Percentiles rank a stretch among this genome's conserved stretches.
Conservation (phyloP, 108 stramenopile genomes). For the Nannochloropsis salina region DNA sequence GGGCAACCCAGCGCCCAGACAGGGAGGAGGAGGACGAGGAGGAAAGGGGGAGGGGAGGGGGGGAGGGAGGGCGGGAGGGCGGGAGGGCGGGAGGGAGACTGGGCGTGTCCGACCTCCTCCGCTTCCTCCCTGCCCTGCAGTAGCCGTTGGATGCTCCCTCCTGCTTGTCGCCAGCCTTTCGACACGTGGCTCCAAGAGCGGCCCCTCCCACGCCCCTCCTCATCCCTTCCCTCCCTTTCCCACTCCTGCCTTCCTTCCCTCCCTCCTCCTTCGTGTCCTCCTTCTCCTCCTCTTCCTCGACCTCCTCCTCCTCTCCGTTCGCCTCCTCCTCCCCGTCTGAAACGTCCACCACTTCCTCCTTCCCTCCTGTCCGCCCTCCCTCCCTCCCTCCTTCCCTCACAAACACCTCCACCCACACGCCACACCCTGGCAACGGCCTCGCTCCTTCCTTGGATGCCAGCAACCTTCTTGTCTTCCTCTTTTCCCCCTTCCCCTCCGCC, state of each 20-base stretch:
- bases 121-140: no score
- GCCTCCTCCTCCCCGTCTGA: background rate
- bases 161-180: background rate
- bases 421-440: background rate
- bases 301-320: background rate
- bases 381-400: background rate
- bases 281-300: background rate
- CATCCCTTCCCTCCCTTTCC: background rate
- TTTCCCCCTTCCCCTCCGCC: no score
- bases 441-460: background rate
- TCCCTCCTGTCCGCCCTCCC: background rate
- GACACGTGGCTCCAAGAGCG: no score
- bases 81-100: no score
- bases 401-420: background rate
- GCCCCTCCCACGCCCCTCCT: background rate
- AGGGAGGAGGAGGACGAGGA: background rate
- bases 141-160: no score
- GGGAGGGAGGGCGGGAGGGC: no score
- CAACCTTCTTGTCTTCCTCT: background rate
- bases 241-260: background rate
- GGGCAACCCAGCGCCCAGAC: background rate
- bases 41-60: background rate
- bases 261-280: background rate
- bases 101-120: no score
- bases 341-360: background rate